phyloP scores from a whole-genome alignment of 331 rosid species.

The Acacia pycnantha region DNA sequence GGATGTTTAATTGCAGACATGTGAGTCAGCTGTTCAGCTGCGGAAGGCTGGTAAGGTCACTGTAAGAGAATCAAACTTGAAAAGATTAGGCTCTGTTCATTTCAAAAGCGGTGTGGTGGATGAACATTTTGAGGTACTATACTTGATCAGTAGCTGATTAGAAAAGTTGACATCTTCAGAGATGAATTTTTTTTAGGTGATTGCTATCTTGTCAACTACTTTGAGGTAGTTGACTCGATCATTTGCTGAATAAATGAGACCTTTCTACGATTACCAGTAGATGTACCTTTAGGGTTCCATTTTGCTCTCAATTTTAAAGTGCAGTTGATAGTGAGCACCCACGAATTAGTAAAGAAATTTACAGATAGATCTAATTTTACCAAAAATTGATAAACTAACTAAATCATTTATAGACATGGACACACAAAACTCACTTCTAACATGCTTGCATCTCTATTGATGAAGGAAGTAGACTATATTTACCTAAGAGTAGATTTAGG shows the following conservation, averaged over 20 bases:
- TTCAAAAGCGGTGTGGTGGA: conserved; percentile 57
- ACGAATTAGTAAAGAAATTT: not conserved
- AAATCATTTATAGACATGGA: not conserved
- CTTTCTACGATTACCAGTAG: not conserved
- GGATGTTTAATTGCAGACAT: conserved; percentile 43
- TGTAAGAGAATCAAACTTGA: conserved; percentile 62
- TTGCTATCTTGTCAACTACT: too few relatives aligned
- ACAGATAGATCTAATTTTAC: not conserved
- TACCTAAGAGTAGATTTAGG: not conserved
- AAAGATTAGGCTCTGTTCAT: conserved; percentile 61
- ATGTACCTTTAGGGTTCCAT: not conserved
- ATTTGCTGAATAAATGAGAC: not conserved
- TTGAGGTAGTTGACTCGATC: too few relatives aligned
- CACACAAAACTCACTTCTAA: not conserved
- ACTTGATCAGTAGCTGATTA: not conserved
- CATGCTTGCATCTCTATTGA: not conserved
- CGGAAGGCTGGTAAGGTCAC: conserved; percentile 76
- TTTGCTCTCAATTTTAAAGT: not conserved
- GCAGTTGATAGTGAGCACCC: not conserved
- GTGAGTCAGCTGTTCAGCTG: conserved; percentile 72
- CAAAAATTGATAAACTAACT: not conserved
- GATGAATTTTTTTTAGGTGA: too few relatives aligned
- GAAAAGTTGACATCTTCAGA: too few relatives aligned
- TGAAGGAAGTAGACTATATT: not conserved
- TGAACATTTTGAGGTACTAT: conserved; percentile 72